Conservation (phyloP, 768 basidiomycete genomes). For the Psilocybe sp. region DNA sequence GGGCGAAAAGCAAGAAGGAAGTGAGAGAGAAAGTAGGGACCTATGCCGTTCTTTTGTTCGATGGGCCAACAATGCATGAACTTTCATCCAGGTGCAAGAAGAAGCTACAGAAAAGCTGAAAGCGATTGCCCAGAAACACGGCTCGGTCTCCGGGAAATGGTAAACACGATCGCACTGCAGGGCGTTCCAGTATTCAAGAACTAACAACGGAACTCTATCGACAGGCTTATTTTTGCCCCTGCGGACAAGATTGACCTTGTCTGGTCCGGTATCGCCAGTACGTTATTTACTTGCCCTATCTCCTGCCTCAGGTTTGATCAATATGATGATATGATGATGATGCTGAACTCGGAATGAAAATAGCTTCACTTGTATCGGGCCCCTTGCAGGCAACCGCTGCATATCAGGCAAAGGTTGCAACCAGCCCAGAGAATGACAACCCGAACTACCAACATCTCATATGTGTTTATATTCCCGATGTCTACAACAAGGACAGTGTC, state of each 20-base stretch:
- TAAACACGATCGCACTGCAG: slow-evolving; percentile 15
- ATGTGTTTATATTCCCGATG: slow-evolving; percentile 69
- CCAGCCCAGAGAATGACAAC: slow-evolving; percentile 46
- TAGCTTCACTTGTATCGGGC: slow-evolving; percentile 66
- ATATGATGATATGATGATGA: neutral
- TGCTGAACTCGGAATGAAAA: neutral
- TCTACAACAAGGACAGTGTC: slow-evolving; percentile 61
- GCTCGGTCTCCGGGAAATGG: slow-evolving; percentile 69
- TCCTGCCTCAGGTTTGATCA: neutral
- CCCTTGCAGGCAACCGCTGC: slow-evolving; percentile 59
- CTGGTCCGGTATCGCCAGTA: slow-evolving; percentile 63
- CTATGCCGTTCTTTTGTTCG: neutral
- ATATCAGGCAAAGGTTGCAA: slow-evolving; percentile 61
- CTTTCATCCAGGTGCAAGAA: slow-evolving; percentile 48
- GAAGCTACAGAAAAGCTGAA: slow-evolving; percentile 58
- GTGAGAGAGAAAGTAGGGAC: slow-evolving; percentile 58
- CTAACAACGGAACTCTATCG: neutral
- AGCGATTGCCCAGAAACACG: slow-evolving; percentile 53
- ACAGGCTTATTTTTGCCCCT: slow-evolving; percentile 66
- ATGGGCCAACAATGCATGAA: neutral
- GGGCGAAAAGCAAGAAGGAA: slow-evolving; percentile 73
- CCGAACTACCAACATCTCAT: slow-evolving; percentile 61
- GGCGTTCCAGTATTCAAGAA: neutral
- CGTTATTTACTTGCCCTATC: slow-evolving; percentile 14
- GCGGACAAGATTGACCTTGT: slow-evolving; percentile 60